phyloP scores from a whole-genome alignment of 176 grass and related monocot genomes.

The Aegilops umbellulata region DNA sequence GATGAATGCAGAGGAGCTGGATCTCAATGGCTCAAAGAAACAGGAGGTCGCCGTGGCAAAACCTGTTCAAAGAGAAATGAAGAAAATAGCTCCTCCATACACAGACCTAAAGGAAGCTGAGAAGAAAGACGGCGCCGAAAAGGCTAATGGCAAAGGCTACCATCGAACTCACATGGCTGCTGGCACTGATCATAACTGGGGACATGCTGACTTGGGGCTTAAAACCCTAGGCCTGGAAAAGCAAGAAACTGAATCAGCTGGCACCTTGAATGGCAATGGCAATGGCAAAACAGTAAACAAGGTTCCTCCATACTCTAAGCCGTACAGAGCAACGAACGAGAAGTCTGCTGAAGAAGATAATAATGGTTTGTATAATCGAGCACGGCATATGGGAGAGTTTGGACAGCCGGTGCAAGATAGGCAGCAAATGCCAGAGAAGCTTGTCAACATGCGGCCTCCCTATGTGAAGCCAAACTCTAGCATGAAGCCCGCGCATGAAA shows the following conservation, averaged over 20 bases:
- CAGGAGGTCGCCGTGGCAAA: conserved; percentile 35
- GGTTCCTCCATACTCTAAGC: conserved; percentile 72
- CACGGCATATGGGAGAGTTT: conserved; percentile 20
- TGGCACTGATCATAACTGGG: conserved; percentile 38
- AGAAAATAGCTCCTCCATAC: conserved; percentile 28
- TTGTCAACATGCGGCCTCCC: conserved; percentile 54
- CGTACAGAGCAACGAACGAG: conserved; percentile 18
- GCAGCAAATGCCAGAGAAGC: conserved; percentile 36
- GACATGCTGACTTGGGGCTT: conserved; percentile 42
- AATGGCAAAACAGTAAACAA: conserved; percentile 44
- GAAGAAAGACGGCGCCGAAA: not conserved
- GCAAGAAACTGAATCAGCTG: conserved; percentile 35
- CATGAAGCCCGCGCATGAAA: not conserved
- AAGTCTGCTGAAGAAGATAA: conserved; percentile 45
- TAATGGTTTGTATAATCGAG: conserved; percentile 8
- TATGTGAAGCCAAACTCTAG: conserved; percentile 62
- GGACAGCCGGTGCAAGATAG: conserved; percentile 31
- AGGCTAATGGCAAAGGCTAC: conserved; percentile 28
- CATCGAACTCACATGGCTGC: conserved; percentile 21
- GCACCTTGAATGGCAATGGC: conserved; percentile 42
- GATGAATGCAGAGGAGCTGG: conserved; percentile 29
- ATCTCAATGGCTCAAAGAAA: conserved; percentile 53
- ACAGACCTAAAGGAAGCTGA: not conserved
- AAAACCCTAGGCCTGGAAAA: conserved; percentile 42
- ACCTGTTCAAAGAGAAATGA: conserved; percentile 25